Evolutionary conservation across 768 basidiomycete genomes (phyloP).

Genomic region (Sporobolomyces phaffii): DNA sequence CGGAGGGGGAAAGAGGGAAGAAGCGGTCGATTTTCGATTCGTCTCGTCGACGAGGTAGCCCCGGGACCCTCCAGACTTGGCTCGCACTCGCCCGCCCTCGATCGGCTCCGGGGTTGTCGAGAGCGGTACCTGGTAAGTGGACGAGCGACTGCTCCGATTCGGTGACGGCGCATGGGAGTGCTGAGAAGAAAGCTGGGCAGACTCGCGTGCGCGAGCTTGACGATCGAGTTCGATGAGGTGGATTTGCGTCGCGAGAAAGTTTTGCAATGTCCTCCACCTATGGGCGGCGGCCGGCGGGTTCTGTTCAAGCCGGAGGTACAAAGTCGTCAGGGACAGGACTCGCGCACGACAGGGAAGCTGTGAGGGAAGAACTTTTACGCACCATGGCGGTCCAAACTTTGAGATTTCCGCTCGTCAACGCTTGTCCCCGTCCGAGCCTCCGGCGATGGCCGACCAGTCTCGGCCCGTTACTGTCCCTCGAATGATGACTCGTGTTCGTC

Average conservation of each 20-base stretch:
- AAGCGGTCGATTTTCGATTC: slow-evolving; percentile 4
- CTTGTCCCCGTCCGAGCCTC: slow-evolving; percentile 42
- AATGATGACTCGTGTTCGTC: not conserved
- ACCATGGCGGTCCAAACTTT: slow-evolving; percentile 52
- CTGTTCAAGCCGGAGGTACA: slow-evolving; percentile 52
- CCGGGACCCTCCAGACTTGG: not conserved
- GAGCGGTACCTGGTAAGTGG: slow-evolving; percentile 32
- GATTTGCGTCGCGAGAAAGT: slow-evolving; percentile 75
- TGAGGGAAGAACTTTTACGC: slow-evolving; percentile 45
- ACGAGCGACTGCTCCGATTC: slow-evolving; percentile 39
- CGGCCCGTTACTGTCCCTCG: not conserved
- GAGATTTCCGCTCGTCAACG: slow-evolving; percentile 45
- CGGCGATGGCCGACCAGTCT: slow-evolving; percentile 13
- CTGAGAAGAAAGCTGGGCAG: slow-evolving; percentile 53
- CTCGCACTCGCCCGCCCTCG: not conserved
- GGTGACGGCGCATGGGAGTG: slow-evolving; percentile 34
- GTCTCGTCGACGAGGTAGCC: slow-evolving; percentile 4
- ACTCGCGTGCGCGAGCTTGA: slow-evolving; percentile 53
- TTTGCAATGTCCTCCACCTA: slow-evolving; percentile 70
- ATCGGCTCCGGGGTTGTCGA: slow-evolving; percentile 7
- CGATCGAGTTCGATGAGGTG: slow-evolving; percentile 75
- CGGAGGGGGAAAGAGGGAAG: slow-evolving; percentile 3
- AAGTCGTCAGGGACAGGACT: no score
- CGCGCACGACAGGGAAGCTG: no score
- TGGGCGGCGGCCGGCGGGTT: slow-evolving; percentile 85